Conservation (phyloP, 768 basidiomycete genomes). For the Lentinula aciculospora region DNA sequence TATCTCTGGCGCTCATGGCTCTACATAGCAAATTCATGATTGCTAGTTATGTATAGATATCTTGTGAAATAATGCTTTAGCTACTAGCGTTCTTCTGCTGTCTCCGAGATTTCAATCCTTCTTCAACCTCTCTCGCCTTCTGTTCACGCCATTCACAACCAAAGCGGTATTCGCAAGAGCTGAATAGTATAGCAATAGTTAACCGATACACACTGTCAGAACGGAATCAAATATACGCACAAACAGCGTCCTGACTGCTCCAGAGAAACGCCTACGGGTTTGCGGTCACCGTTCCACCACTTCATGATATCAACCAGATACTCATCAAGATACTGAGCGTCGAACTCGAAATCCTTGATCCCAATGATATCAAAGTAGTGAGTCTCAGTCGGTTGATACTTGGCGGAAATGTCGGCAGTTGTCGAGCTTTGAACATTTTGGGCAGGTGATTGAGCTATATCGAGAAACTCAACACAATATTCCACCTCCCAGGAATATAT, state of each 20-base stretch:
- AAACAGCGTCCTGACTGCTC: conserved; percentile 58
- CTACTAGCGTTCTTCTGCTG: not conserved
- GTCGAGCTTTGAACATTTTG: not conserved
- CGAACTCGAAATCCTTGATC: conserved; percentile 49
- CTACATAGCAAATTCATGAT: not conserved
- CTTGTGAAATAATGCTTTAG: not conserved
- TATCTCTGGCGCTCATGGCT: not conserved
- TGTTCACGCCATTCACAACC: conserved; percentile 79
- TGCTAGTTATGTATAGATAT: not conserved
- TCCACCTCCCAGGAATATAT: not conserved
- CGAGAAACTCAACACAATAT: not conserved
- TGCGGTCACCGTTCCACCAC: conserved; percentile 75
- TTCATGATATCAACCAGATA: conserved; percentile 50
- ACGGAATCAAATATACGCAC: conserved; percentile 34
- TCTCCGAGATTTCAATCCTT: not conserved
- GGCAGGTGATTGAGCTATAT: not conserved
- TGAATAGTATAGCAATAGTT: conserved; percentile 17
- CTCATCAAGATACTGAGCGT: conserved; percentile 44
- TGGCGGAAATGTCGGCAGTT: not conserved
- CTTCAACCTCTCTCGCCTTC: conserved; percentile 34
- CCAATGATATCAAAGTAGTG: conserved; percentile 51
- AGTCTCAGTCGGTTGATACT: not conserved
- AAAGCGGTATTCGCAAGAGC: conserved; percentile 66
- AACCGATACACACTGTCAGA: not conserved
- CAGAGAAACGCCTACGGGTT: conserved; percentile 64